phyloP scores from a whole-genome alignment of 495 filamentous ascomycete species.

The Penicillium cataractarum region DNA sequence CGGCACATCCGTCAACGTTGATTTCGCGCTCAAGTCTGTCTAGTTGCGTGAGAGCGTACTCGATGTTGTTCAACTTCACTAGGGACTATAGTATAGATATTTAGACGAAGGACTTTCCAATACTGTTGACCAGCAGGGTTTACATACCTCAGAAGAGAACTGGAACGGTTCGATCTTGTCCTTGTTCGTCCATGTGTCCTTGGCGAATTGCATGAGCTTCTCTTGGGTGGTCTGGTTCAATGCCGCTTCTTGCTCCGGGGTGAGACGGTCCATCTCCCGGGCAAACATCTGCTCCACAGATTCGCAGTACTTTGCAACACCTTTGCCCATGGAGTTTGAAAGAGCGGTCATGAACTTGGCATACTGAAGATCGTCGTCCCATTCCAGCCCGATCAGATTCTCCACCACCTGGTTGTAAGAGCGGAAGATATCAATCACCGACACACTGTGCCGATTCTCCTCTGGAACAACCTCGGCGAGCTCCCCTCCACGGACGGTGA shows the following conservation, averaged over 20 bases:
- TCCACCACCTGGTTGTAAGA: conserved; percentile 90
- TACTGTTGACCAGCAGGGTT: conserved; percentile 6
- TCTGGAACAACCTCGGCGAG: conserved; percentile 66
- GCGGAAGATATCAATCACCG: conserved; percentile 90
- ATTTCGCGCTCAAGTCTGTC: conserved; percentile 88
- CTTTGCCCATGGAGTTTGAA: conserved; percentile 81
- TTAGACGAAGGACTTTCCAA: conserved; percentile 2
- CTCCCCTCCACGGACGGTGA: conserved; percentile 66
- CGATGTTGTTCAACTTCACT: conserved; percentile 97
- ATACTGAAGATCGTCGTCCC: conserved; percentile 91
- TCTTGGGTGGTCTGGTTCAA: conserved; percentile 83
- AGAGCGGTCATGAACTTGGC: conserved; percentile 98
- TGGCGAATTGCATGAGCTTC: conserved; percentile 86
- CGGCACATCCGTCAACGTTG: conserved; percentile 92
- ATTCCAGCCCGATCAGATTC: conserved; percentile 80
- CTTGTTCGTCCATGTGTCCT: conserved; percentile 91
- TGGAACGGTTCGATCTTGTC: conserved; percentile 98
- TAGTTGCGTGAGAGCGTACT: conserved; percentile 86
- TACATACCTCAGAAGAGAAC: conserved; percentile 83
- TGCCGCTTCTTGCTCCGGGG: conserved; percentile 82
- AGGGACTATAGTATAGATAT: conserved; percentile 64
- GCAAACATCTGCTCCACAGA: conserved; percentile 83
- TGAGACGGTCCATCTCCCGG: conserved; percentile 89
- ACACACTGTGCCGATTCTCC: conserved; percentile 88
- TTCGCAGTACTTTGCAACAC: conserved; percentile 89